phyloP scores from a whole-genome alignment of 768 basidiomycete genomes.

The Suillus brevipes region DNA sequence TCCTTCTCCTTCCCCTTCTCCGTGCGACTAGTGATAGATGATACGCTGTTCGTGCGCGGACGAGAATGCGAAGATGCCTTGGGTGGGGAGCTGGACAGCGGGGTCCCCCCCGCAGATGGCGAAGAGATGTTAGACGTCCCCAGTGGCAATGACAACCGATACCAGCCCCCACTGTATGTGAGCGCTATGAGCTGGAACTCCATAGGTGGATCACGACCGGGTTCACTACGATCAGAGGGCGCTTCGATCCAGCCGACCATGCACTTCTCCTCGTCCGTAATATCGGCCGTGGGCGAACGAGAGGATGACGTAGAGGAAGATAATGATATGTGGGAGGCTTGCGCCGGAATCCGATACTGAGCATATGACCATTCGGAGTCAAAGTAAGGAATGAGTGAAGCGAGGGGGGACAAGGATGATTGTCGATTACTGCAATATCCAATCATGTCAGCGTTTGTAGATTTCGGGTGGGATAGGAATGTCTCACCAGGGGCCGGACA shows the following conservation, averaged over 20 bases:
- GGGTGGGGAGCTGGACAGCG: slow-evolving; percentile 44
- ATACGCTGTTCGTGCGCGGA: slow-evolving; percentile 54
- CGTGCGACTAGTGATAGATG: slow-evolving; percentile 48
- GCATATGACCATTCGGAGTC: slow-evolving; percentile 97
- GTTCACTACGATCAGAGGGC: slow-evolving; percentile 35
- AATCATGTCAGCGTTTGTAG: slow-evolving; percentile 10
- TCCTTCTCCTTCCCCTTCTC: slow-evolving; percentile 58
- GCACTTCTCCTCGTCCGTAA: slow-evolving; percentile 81
- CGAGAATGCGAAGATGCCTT: slow-evolving; percentile 39
- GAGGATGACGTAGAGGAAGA: slow-evolving; percentile 63
- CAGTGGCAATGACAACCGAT: slow-evolving; percentile 67
- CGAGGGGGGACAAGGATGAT: slow-evolving; percentile 77
- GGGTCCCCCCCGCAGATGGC: slow-evolving; percentile 12
- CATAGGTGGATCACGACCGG: slow-evolving; percentile 20
- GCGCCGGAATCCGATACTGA: slow-evolving; percentile 84
- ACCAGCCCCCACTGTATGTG: slow-evolving; percentile 93
- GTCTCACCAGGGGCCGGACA: slow-evolving; percentile 66
- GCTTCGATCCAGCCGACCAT: slow-evolving; percentile 83
- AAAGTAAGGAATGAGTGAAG: slow-evolving; percentile 85
- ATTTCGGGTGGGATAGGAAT: slow-evolving; percentile 7
- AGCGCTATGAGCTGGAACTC: slow-evolving; percentile 83
- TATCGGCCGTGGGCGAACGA: slow-evolving; percentile 56
- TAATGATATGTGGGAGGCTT: slow-evolving; percentile 79
- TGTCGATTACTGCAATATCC: slow-evolving; percentile 69
- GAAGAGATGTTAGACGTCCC: slow-evolving; percentile 21